Evolutionary conservation across 345 rosid species (phyloP).

Genomic region (Kernera saxatilis): DNA sequence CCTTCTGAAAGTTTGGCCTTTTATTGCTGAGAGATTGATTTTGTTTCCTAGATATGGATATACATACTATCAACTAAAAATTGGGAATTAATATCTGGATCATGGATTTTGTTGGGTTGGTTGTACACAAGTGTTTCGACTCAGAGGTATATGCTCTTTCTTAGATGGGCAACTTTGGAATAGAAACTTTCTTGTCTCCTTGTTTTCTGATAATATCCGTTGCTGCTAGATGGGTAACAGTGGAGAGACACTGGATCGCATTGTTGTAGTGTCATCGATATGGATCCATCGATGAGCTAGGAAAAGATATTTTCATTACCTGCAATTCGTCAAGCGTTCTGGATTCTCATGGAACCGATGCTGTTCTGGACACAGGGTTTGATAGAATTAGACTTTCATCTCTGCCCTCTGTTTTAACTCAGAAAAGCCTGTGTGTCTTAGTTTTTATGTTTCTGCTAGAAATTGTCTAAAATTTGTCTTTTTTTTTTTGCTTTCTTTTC

Average conservation of each 20-base stretch:
- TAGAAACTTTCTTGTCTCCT: slow-evolving; percentile 43
- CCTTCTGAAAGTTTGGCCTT: slow-evolving; percentile 50
- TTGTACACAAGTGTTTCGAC: slow-evolving; percentile 73
- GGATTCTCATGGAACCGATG: slow-evolving; percentile 53
- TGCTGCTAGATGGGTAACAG: slow-evolving; percentile 87
- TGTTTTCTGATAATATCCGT: slow-evolving; percentile 52
- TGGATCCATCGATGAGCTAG: slow-evolving; percentile 60
- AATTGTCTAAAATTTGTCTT: slow-evolving; percentile 35
- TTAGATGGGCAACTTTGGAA: slow-evolving; percentile 66
- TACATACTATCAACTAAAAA: slow-evolving; percentile 61
- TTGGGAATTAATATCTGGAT: slow-evolving; percentile 83
- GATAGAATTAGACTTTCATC: slow-evolving; percentile 24
- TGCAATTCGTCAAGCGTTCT: slow-evolving; percentile 51
- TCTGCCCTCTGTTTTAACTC: slow-evolving; percentile 18
- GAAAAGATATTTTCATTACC: slow-evolving; percentile 37
- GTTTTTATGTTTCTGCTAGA: slow-evolving; percentile 34
- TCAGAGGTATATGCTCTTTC: slow-evolving; percentile 91
- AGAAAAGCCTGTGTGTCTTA: slow-evolving; percentile 28
- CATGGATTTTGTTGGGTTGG: slow-evolving; percentile 78
- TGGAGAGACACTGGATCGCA: slow-evolving; percentile 64
- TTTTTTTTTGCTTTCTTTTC: slow-evolving; percentile 26
- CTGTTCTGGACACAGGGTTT: slow-evolving; percentile 45
- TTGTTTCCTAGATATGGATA: slow-evolving; percentile 61
- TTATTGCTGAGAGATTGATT: slow-evolving; percentile 32
- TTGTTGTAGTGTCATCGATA: slow-evolving; percentile 67